These are phyloP conservation scores for Gaertneriomyces semiglobifer DNA, from an alignment of 192 early-diverging fungal species.

Conservation along the genomic window DNA sequence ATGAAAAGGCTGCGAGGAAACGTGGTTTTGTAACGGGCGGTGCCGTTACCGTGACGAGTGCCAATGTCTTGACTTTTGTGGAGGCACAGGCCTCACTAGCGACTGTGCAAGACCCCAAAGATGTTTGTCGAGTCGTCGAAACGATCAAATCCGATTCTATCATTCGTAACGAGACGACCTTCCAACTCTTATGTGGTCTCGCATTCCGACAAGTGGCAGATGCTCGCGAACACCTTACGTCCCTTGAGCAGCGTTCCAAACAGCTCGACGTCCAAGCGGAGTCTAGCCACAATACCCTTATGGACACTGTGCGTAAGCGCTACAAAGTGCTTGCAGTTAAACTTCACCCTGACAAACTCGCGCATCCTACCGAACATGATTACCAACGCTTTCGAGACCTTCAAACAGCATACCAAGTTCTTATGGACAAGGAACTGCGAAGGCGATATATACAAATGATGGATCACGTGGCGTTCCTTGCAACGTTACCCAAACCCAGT, in stretches of 20 bases:
- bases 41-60: constrained; percentile 25
- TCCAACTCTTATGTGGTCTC: constrained; percentile 27
- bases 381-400: constrained; percentile 28
- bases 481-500: constrained; percentile 23
- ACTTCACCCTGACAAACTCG: constrained; percentile 29
- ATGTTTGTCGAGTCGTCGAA: constrained; percentile 25
- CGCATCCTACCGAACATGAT: constrained; percentile 28
- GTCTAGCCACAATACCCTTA: constrained; percentile 15
- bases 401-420: constrained; percentile 32
- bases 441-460: constrained; percentile 35
- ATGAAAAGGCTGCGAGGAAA: constrained; percentile 24
- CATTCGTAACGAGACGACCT: constrained; percentile 29
- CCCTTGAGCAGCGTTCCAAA: constrained; percentile 16
- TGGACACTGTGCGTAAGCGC: constrained; percentile 25
- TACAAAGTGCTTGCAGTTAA: constrained; percentile 23
- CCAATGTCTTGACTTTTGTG: constrained; percentile 28
- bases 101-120: constrained; percentile 21
- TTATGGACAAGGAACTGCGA: constrained; percentile 26
- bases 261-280: constrained; percentile 15
- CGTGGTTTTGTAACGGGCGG: constrained; percentile 17
- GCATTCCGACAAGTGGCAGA: constrained; percentile 23
- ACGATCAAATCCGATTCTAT: constrained; percentile 21
- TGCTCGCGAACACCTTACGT: constrained; percentile 23
- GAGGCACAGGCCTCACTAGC: constrained; percentile 28
- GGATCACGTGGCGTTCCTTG: constrained; percentile 29